These are phyloP conservation scores for Saussurea involucrata DNA, from an alignment of 129 eudicot species.

Conservation along the genomic window DNA sequence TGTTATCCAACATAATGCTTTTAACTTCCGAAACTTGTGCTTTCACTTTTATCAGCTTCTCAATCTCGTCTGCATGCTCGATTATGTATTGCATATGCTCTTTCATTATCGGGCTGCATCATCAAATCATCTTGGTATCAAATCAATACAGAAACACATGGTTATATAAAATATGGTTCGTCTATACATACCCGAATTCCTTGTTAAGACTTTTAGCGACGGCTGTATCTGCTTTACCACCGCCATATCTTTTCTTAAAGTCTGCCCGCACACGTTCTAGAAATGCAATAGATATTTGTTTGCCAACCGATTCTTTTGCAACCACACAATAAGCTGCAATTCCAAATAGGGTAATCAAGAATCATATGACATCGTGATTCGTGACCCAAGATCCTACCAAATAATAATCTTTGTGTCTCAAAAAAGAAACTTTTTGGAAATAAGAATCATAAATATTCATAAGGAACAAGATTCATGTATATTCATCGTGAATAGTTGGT, in stretches of 20 bases:
- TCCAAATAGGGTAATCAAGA: background rate
- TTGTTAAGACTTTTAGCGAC: slow-evolving; percentile 86
- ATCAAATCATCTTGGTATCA: background rate
- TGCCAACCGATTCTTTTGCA: slow-evolving; percentile 83
- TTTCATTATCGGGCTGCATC: slow-evolving; percentile 76
- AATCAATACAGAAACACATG: background rate
- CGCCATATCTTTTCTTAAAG: slow-evolving; percentile 87
- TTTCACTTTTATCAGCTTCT: slow-evolving; percentile 80
- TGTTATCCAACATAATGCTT: slow-evolving; percentile 80
- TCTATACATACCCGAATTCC: slow-evolving; percentile 65
- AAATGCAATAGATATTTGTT: slow-evolving; percentile 78
- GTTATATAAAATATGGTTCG: background rate
- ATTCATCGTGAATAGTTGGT: background rate
- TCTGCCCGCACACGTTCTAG: slow-evolving; percentile 78
- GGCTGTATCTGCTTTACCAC: slow-evolving; percentile 91
- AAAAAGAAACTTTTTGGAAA: background rate
- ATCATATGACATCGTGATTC: slow-evolving; percentile 15
- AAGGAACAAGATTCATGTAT: background rate
- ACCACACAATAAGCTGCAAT: slow-evolving; percentile 85
- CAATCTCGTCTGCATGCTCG: slow-evolving; percentile 97
- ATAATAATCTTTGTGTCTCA: background rate
- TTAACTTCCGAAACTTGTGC: slow-evolving; percentile 98
- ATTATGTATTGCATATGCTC: slow-evolving; percentile 87
- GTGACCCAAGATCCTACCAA: background rate
- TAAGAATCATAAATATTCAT: background rate